phyloP scores from a whole-genome alignment of 305 asterid genomes.

The Stenogyne calaminthoides region DNA sequence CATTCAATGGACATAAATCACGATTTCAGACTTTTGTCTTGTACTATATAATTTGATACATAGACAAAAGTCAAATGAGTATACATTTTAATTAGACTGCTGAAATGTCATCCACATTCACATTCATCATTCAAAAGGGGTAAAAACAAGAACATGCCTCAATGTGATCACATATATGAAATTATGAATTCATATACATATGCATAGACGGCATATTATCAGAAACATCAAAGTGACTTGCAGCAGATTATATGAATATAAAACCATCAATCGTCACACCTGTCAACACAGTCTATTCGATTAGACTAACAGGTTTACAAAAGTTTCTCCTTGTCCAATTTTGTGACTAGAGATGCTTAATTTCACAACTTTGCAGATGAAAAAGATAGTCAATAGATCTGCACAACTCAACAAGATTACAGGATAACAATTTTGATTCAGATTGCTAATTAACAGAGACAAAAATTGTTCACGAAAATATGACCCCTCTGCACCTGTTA shows the following conservation, averaged over 20 bases:
- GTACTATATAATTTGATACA: constrained; percentile 4
- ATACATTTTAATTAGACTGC: neutral
- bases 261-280: neutral
- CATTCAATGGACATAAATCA: neutral
- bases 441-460: constrained; percentile 1
- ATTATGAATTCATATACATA: too few species aligned
- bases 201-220: neutral
- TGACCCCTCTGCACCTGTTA: too few species aligned
- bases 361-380: neutral
- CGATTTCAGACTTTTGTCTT: neutral
- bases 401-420: neutral
- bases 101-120: neutral
- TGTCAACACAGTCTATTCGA: constrained; percentile 9
- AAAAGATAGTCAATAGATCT: neutral
- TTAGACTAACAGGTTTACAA: neutral
- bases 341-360: neutral
- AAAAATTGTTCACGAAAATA: neutral
- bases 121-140: constrained; percentile 11
- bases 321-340: neutral
- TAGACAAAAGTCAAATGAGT: neutral
- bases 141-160: neutral
- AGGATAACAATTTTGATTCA: neutral
- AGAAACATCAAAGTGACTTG: neutral
- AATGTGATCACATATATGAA: neutral
- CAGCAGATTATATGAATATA: neutral